Evolutionary conservation across 164 flowering plant genomes (phyloP).

Genomic region (Buxus sempervirens): DNA sequence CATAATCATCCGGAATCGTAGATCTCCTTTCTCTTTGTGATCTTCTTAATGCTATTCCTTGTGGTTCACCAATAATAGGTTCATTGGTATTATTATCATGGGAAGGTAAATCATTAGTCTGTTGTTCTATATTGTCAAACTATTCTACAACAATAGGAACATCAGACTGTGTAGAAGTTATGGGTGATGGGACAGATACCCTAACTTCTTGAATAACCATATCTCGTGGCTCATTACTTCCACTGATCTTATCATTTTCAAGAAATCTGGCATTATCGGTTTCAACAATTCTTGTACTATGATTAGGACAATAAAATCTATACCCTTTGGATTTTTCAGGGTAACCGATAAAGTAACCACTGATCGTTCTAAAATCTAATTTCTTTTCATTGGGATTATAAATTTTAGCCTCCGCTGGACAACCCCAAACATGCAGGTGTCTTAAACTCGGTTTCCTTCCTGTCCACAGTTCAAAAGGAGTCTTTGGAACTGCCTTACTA

Average conservation of each 20-base stretch:
- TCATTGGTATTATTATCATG: too few species aligned
- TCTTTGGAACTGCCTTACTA: constrained; percentile 4
- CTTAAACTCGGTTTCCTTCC: constrained; percentile 10
- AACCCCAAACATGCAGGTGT: constrained; percentile 11
- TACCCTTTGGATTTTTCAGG: constrained; percentile 12
- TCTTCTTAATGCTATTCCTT: constrained; percentile 10
- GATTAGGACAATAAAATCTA: constrained; percentile 17
- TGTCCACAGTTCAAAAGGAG: constrained; percentile 17
- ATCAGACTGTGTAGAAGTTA: too few species aligned
- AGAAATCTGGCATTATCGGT: constrained; percentile 6
- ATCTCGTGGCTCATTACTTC: constrained; percentile 7
- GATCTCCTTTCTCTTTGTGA: constrained; percentile 9
- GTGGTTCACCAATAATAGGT: neutral
- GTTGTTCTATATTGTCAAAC: too few species aligned
- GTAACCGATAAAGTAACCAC: constrained; percentile 10
- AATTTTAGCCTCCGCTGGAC: neutral
- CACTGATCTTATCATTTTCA: constrained; percentile 10
- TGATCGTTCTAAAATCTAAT: constrained; percentile 5
- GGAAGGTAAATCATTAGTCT: too few species aligned
- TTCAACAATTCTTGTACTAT: constrained; percentile 16
- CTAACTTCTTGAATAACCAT: neutral
- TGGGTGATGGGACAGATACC: too few species aligned
- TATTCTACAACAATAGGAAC: too few species aligned
- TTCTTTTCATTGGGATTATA: constrained; percentile 16
- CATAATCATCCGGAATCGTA: constrained; percentile 11